A percentile compares a stretch with the other conserved stretches of the same genome.
Conservation (phyloP, 768 basidiomycete species). For the Lentinula guzmanii region DNA sequence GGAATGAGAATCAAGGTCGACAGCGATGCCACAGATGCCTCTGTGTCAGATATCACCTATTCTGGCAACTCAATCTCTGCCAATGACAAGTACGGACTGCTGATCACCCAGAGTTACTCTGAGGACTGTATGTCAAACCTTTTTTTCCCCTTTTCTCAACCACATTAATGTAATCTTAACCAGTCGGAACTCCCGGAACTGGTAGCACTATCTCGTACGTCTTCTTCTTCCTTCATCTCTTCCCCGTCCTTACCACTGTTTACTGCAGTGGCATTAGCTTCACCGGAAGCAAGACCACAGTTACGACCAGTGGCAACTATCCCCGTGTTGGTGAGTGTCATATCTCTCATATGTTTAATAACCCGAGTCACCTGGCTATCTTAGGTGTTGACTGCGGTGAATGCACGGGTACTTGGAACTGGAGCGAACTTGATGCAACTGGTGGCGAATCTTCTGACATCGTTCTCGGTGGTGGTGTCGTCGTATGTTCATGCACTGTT, state of each 20-base stretch:
- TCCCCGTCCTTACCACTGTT: not conserved
- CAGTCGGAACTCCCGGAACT: slow-evolving; percentile 35
- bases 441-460: not conserved
- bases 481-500: not conserved
- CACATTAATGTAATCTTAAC: not conserved
- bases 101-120: slow-evolving; percentile 30
- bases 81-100: slow-evolving; percentile 29
- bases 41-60: slow-evolving; percentile 28
- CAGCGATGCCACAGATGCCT: slow-evolving; percentile 21
- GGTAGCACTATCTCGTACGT: slow-evolving; percentile 30
- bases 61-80: slow-evolving; percentile 30
- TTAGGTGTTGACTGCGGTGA: slow-evolving; percentile 5
- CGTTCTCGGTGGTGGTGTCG: not conserved
- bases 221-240: not conserved
- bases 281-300: not conserved
- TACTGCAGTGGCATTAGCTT: not conserved
- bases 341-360: not conserved
- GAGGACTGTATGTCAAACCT: slow-evolving; percentile 10
- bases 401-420: slow-evolving; percentile 3
- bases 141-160: not conserved
- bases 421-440: not conserved
- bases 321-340: not conserved
- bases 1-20: slow-evolving; percentile 9
- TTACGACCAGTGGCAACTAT: not conserved
- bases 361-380: not conserved